These are phyloP conservation scores for Dacryopinax spathularia DNA, from an alignment of 768 basidiomycete species.

Conservation along the genomic window DNA sequence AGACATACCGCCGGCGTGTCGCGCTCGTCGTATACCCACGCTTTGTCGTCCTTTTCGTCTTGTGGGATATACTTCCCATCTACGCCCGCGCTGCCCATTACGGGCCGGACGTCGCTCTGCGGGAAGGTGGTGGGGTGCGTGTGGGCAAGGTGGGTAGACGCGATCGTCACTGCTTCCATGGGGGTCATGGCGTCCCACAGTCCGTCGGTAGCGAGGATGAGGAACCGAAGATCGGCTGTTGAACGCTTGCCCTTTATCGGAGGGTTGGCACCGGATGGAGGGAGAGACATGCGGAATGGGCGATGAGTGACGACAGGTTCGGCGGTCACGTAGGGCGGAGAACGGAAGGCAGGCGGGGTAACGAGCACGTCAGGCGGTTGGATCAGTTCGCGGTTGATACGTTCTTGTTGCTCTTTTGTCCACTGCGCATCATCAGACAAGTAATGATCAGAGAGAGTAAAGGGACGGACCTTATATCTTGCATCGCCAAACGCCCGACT, in stretches of 20 bases:
- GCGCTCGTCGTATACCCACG: conserved; percentile 1
- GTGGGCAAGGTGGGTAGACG: conserved; percentile 66
- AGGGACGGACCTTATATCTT: conserved; percentile 46
- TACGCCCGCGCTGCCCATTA: conserved; percentile 39
- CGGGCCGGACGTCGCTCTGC: conserved; percentile 25
- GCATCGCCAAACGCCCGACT: conserved; percentile 79
- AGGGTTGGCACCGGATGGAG: conserved; percentile 12
- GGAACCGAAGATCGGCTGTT: conserved; percentile 40
- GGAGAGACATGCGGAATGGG: conserved; percentile 31
- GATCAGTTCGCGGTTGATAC: neutral
- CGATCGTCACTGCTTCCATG: conserved; percentile 74
- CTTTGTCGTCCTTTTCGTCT: conserved; percentile 28
- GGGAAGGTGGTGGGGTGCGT: conserved; percentile 43
- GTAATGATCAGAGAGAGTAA: neutral
- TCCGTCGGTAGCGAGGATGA: conserved; percentile 81
- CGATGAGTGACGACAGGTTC: conserved; percentile 69
- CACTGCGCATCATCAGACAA: neutral
- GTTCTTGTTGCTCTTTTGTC: neutral
- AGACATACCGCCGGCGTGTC: conserved; percentile 68
- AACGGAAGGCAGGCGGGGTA: conserved; percentile 50
- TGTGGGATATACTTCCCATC: conserved; percentile 43
- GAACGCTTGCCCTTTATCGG: conserved; percentile 13
- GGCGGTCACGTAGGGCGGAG: conserved; percentile 86
- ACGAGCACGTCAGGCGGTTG: neutral
- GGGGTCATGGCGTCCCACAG: conserved; percentile 57